phyloP scores from a whole-genome alignment of 2,329 filamentous ascomycete species.

The Fusarium anthophilum region DNA sequence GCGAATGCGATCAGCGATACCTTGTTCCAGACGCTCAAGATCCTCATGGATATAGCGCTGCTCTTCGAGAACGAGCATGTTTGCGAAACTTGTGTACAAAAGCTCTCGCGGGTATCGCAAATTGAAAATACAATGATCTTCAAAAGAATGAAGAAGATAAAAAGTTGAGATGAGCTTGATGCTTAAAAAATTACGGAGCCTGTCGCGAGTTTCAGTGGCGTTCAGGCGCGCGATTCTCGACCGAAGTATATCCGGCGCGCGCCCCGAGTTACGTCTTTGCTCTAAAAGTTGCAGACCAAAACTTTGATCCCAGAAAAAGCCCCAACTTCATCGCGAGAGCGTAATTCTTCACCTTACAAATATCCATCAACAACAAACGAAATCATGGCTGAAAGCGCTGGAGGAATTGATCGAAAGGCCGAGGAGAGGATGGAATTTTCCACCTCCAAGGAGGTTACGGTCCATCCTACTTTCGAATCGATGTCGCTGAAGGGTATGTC shows the following conservation, averaged over 20 bases:
- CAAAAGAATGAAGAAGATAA: constrained; percentile 3
- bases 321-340: constrained; percentile 25
- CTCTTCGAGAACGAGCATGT: constrained; percentile 90
- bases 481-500: constrained; percentile 87
- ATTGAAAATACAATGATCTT: not conserved
- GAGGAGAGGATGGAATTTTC: constrained; percentile 98
- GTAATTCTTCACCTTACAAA: not conserved
- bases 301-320: constrained; percentile 36
- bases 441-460: constrained; percentile 97
- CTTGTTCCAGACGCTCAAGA: constrained; percentile 93
- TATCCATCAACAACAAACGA: constrained; percentile 4
- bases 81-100: constrained; percentile 1
- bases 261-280: constrained; percentile 10
- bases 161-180: constrained; percentile 29
- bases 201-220: constrained; percentile 42
- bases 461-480: constrained; percentile 91
- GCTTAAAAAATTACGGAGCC: constrained; percentile 42
- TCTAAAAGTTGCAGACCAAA: constrained; percentile 38
- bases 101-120: not conserved
- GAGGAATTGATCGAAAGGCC: constrained; percentile 84
- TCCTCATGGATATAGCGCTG: constrained; percentile 96
- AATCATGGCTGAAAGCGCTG: constrained; percentile 85
- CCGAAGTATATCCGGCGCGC: constrained; percentile 47
- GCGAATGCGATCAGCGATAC: constrained; percentile 85
- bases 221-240: constrained; percentile 19